These are phyloP conservation scores for Hypoxylon sp. DNA, from an alignment of 2,329 filamentous ascomycete genomes.

Conservation along the genomic window DNA sequence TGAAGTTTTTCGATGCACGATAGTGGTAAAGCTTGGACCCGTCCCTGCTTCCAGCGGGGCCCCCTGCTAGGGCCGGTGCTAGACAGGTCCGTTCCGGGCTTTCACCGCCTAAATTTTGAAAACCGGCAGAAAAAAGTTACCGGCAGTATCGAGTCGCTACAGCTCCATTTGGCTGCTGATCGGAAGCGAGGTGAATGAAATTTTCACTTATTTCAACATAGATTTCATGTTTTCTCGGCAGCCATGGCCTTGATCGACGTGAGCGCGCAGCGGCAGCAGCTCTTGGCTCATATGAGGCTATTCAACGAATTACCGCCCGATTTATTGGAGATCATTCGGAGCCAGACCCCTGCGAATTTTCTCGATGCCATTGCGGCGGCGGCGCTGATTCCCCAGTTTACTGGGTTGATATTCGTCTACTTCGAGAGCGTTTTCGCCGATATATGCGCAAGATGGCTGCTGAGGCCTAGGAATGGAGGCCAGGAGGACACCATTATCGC, in stretches of 20 bases:
- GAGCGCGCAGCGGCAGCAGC: conserved; percentile 67
- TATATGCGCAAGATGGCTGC: conserved; percentile 84
- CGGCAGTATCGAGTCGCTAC: conserved; percentile 13
- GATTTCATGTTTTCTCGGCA: conserved; percentile 43
- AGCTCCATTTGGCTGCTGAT: conserved; percentile 1
- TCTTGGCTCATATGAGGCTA: conserved; percentile 68
- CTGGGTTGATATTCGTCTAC: conserved; percentile 79
- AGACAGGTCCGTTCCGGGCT: conserved; percentile 33
- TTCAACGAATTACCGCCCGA: conserved; percentile 77
- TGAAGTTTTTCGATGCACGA: conserved; percentile 49
- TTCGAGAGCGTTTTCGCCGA: conserved; percentile 85
- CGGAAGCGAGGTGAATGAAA: conserved; percentile 14
- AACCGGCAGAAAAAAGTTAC: conserved; percentile 47
- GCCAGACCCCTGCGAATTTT: conserved; percentile 74
- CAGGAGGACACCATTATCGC: conserved; percentile 68
- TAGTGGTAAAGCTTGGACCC: conserved; percentile 44
- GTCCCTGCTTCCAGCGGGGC: conserved; percentile 20
- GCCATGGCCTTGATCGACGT: conserved; percentile 71
- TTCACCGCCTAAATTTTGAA: conserved; percentile 52
- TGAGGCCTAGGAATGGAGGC: conserved; percentile 58
- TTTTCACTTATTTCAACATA: conserved; percentile 38
- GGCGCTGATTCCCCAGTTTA: conserved; percentile 78
- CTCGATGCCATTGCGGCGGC: conserved; percentile 79
- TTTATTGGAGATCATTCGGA: conserved; percentile 76
- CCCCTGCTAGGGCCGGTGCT: conserved; percentile 21